Evolutionary conservation across 179 eudicot species (phyloP).

Genomic region (Spinacia oleracea): DNA sequence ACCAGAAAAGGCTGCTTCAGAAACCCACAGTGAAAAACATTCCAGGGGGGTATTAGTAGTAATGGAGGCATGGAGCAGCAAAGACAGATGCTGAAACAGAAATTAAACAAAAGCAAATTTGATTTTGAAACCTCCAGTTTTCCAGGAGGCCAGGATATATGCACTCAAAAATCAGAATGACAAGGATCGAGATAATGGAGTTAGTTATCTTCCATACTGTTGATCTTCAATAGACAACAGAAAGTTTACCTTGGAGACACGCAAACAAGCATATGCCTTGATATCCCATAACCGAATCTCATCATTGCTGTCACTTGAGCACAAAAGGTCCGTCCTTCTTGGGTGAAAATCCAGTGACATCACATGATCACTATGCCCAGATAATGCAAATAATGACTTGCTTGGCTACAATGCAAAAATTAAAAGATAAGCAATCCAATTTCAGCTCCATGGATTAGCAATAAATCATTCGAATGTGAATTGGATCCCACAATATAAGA

Average conservation of each 20-base stretch:
- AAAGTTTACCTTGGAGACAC: conserved; percentile 39
- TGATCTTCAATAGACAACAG: not conserved
- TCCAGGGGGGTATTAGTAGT: not conserved
- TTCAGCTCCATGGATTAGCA: not conserved
- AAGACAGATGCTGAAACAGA: not conserved
- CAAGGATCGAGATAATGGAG: conserved; percentile 1
- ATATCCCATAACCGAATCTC: conserved; percentile 48
- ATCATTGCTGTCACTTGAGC: conserved; percentile 49
- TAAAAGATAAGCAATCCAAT: not conserved
- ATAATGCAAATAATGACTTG: conserved; percentile 24
- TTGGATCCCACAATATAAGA: not conserved
- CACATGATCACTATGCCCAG: conserved; percentile 48
- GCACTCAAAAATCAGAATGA: not conserved
- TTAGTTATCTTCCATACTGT: not conserved
- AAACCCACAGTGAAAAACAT: not conserved
- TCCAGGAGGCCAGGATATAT: not conserved
- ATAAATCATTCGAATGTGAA: not conserved
- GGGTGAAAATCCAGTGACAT: conserved; percentile 63
- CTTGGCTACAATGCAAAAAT: conserved; percentile 25
- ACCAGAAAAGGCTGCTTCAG: not conserved
- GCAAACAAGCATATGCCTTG: conserved; percentile 23
- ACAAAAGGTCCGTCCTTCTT: conserved; percentile 36
- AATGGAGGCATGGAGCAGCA: not conserved
- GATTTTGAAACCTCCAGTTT: not conserved
- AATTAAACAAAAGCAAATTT: not conserved